Evolutionary conservation across 352 stramenopile genomes (phyloP).

Genomic region (Phytopythium vexans): DNA sequence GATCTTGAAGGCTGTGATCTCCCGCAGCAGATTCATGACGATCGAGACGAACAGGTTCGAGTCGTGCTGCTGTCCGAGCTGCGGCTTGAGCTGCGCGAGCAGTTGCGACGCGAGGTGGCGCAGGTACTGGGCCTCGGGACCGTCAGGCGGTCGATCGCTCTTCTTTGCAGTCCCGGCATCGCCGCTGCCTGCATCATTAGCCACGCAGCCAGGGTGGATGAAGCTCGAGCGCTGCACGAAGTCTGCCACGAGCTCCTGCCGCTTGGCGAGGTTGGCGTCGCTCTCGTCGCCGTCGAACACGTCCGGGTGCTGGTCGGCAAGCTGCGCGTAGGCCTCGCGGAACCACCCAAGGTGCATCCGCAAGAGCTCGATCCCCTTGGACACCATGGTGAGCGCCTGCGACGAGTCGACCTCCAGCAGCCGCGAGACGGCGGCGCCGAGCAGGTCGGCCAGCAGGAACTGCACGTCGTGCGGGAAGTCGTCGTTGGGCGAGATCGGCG

Average conservation of each 20-base stretch:
- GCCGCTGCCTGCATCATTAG: neutral
- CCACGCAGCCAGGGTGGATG: constrained; percentile 62
- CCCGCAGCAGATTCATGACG: constrained; percentile 58
- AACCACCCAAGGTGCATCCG: constrained; percentile 79
- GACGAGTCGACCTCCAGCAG: constrained; percentile 69
- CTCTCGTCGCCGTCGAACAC: constrained; percentile 54
- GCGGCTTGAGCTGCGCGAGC: constrained; percentile 61
- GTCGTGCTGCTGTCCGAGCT: constrained; percentile 44
- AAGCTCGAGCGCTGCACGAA: constrained; percentile 63
- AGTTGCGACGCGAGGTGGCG: constrained; percentile 65
- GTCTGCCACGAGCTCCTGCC: constrained; percentile 51
- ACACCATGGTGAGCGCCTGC: constrained; percentile 55
- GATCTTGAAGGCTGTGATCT: constrained; percentile 58
- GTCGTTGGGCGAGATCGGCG: constrained; percentile 57
- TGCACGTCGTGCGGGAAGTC: constrained; percentile 66
- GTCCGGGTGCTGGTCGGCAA: constrained; percentile 53
- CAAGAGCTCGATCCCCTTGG: constrained; percentile 62
- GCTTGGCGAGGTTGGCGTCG: constrained; percentile 43
- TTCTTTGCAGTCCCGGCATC: constrained; percentile 16
- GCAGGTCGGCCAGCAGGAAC: constrained; percentile 60
- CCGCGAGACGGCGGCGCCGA: constrained; percentile 50
- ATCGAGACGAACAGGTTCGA: constrained; percentile 69
- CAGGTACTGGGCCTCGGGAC: constrained; percentile 52
- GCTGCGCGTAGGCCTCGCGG: constrained; percentile 63
- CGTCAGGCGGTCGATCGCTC: constrained; percentile 19